Conservation (phyloP, 2,329 filamentous ascomycete species). For the Aspergillus sp. region DNA sequence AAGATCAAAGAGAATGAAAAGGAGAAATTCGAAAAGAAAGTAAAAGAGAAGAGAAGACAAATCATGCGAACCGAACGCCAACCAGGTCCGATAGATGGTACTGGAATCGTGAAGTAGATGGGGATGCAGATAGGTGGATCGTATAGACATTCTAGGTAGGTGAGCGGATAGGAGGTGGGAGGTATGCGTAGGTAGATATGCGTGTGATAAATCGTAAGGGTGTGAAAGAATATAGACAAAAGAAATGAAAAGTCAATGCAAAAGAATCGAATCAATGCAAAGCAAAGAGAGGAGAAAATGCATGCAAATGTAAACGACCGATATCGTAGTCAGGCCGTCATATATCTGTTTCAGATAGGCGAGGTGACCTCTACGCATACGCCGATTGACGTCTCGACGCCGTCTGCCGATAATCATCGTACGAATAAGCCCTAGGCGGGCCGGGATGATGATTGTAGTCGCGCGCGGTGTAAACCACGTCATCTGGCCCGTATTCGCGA, state of each 20-base stretch:
- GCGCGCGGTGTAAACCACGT: not conserved
- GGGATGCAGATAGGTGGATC: not conserved
- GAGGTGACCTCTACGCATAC: conserved; percentile 11
- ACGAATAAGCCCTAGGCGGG: conserved; percentile 5
- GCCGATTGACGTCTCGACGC: conserved; percentile 22
- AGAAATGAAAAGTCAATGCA: not conserved
- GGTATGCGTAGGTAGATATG: too few relatives aligned
- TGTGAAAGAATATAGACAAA: not conserved
- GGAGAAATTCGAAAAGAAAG: not conserved
- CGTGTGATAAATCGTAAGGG: not conserved
- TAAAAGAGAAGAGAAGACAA: conserved; percentile 3
- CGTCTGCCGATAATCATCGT: conserved; percentile 13
- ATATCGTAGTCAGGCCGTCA: conserved; percentile 2
- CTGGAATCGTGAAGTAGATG: too few relatives aligned
- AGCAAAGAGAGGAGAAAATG: conserved; percentile 1
- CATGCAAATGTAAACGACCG: conserved; percentile 7
- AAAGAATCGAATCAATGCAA: conserved; percentile 13
- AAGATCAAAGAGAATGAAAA: not conserved
- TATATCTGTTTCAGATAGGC: not conserved
- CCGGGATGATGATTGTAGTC: conserved; percentile 6
- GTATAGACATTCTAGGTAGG: too few relatives aligned
- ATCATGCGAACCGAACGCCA: not conserved
- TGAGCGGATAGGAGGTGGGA: too few relatives aligned
- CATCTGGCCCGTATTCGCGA: conserved; percentile 20
- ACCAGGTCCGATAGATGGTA: not conserved